A percentile compares a stretch with the other conserved stretches of the same genome.
Conservation (phyloP, 129 eudicot species). For the Ambrosia artemisiifolia region DNA sequence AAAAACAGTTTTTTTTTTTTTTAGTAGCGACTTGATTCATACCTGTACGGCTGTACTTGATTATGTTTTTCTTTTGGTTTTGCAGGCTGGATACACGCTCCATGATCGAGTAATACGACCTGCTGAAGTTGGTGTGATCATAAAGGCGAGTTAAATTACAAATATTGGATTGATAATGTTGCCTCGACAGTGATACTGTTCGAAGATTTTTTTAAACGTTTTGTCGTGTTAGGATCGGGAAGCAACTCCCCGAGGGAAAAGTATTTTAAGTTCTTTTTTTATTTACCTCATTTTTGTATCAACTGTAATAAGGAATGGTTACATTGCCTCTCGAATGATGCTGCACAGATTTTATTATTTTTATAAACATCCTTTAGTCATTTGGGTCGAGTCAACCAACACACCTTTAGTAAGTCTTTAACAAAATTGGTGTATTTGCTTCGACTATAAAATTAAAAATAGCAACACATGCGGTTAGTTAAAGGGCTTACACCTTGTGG, state of each 20-base stretch:
- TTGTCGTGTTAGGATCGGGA: constrained; percentile 1
- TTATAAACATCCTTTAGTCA: no score
- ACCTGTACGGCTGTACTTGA: background rate
- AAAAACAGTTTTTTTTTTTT: background rate
- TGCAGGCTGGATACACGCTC: constrained; percentile 72
- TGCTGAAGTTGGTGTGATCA: constrained; percentile 90
- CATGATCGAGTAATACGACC: constrained; percentile 76
- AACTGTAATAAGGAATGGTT: constrained; percentile 1
- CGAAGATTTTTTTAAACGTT: background rate
- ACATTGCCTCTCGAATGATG: background rate
- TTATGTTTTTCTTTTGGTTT: background rate
- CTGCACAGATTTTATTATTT: no score
- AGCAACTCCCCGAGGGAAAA: background rate
- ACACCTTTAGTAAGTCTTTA: no score
- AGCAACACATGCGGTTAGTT: no score
- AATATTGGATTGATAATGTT: background rate
- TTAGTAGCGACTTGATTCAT: background rate
- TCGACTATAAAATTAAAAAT: no score
- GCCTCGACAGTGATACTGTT: background rate
- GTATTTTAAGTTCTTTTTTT: background rate
- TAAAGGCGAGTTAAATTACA: background rate
- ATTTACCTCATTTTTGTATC: background rate
- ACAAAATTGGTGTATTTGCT: no score
- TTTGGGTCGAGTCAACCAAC: no score
- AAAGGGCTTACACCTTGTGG: no score